Percentiles rank a stretch among this genome's conserved stretches.
Evolutionary conservation across 1,284 basidiomycete species (phyloP).

Genomic region (Malassezia cuniculi): DNA sequence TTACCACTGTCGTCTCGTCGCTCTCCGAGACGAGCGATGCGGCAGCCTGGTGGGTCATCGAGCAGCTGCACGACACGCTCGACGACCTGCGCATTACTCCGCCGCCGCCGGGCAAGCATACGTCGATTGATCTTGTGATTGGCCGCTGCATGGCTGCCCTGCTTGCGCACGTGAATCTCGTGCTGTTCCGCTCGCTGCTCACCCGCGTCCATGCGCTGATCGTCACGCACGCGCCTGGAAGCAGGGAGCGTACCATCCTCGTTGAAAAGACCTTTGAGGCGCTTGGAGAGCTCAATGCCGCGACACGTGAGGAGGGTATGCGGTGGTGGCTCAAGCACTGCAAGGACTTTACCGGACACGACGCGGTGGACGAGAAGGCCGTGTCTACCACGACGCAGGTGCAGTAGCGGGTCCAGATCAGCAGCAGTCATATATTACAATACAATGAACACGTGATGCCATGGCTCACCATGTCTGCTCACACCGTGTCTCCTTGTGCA

Average conservation of each 20-base stretch:
- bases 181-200: conserved; percentile 34
- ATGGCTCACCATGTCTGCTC: conserved; percentile 1
- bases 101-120: neutral
- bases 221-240: conserved; percentile 9
- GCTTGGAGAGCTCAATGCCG: conserved; percentile 31
- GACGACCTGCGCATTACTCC: conserved; percentile 11
- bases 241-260: conserved; percentile 11
- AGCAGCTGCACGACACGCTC: conserved; percentile 21
- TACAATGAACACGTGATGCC: no score
- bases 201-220: conserved; percentile 24
- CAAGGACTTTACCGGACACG: conserved; percentile 18
- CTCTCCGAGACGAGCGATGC: conserved; percentile 32
- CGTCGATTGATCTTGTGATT: conserved; percentile 8
- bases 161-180: conserved; percentile 35
- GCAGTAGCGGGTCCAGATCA: neutral
- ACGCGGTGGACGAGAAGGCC: neutral
- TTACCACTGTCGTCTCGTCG: conserved; percentile 29
- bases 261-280: conserved; percentile 32
- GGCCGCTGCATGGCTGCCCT: conserved; percentile 24
- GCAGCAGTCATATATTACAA: no score
- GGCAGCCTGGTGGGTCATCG: conserved; percentile 34
- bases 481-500: conserved; percentile 12
- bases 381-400: neutral
- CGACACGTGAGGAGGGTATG: conserved; percentile 35
- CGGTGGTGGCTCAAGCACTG: conserved; percentile 40